These are phyloP conservation scores for Torulaspora quercuum DNA, from an alignment of 805 yeast species.

Conservation along the genomic window DNA sequence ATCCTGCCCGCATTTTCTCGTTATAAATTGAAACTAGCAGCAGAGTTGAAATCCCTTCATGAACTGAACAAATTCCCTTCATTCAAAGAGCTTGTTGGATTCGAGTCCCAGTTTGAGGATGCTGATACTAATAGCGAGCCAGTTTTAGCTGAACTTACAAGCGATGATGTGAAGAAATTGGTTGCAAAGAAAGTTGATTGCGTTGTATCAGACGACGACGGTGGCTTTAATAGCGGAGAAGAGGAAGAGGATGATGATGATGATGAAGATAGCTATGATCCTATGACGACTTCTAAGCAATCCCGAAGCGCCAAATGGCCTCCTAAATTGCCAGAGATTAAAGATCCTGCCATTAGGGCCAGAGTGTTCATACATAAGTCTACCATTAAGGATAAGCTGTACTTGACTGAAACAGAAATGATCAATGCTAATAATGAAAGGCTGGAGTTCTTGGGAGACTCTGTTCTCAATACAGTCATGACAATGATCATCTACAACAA, in stretches of 20 bases:
- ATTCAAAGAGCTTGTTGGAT: constrained; percentile 52
- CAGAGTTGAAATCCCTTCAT: constrained; percentile 55
- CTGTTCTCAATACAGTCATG: constrained; percentile 69
- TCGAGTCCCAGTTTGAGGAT: constrained; percentile 31
- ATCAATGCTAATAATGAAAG: constrained; percentile 75
- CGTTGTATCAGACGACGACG: constrained; percentile 17
- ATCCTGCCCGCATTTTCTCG: constrained; percentile 50
- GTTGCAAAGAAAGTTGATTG: constrained; percentile 17
- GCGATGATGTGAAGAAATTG: constrained; percentile 20
- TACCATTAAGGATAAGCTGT: constrained; percentile 53
- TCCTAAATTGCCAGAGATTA: constrained; percentile 69
- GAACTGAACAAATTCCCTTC: constrained; percentile 47
- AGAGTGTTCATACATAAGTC: constrained; percentile 84
- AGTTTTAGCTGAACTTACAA: constrained; percentile 19
- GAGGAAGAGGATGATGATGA: constrained; percentile 35
- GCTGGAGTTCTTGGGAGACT: constrained; percentile 86
- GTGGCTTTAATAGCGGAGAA: constrained; percentile 26
- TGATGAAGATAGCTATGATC: constrained; percentile 28
- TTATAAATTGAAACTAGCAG: constrained; percentile 56
- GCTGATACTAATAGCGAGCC: constrained; percentile 18
- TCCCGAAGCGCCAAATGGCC: constrained; percentile 40
- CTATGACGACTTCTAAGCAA: constrained; percentile 15
- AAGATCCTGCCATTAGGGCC: constrained; percentile 53
- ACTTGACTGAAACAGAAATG: constrained; percentile 54
- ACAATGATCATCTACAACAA: constrained; percentile 62